phyloP scores from a whole-genome alignment of 1,284 basidiomycete species.

The Stereum hirsutum region DNA sequence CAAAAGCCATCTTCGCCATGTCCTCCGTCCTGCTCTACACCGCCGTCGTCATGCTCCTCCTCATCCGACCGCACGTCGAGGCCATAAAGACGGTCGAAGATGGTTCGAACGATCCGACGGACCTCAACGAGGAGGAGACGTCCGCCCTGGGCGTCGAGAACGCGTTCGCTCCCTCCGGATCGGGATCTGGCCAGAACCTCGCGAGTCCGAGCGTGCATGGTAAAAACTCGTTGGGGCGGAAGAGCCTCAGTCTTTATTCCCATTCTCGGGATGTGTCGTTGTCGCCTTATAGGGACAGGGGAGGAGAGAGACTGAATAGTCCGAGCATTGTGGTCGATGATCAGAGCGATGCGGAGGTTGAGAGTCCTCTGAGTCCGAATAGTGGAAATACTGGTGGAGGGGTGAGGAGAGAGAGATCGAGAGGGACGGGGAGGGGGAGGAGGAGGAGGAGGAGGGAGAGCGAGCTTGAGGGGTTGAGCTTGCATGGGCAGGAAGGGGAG shows the following conservation, averaged over 20 bases:
- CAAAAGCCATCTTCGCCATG: conserved; percentile 39
- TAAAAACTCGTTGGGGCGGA: too few species aligned
- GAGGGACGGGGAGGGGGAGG: background rate
- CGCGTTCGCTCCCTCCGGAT: too few species aligned
- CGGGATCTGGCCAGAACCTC: too few species aligned
- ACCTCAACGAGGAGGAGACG: background rate
- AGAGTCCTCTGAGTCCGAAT: too few species aligned
- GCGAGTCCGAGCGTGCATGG: too few species aligned
- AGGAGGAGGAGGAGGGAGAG: background rate
- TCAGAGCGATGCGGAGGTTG: background rate
- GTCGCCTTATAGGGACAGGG: too few species aligned
- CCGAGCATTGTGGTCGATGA: background rate
- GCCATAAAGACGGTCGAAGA: conserved; percentile 5
- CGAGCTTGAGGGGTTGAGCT: too few species aligned
- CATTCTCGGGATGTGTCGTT: too few species aligned
- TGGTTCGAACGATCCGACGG: background rate
- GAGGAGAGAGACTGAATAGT: too few species aligned
- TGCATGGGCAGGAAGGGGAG: too few species aligned
- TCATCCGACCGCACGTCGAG: conserved; percentile 11
- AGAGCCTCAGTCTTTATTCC: too few species aligned
- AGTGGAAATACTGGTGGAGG: background rate
- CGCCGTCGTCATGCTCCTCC: conserved; percentile 17
- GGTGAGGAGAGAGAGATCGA: background rate
- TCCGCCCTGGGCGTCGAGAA: too few species aligned
- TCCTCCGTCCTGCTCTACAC: conserved; percentile 29